Evolutionary conservation across 441 rosid species (phyloP), one percentile per base, ranked within the genome.

Genomic region (Aquilaria agallochum): DNA sequence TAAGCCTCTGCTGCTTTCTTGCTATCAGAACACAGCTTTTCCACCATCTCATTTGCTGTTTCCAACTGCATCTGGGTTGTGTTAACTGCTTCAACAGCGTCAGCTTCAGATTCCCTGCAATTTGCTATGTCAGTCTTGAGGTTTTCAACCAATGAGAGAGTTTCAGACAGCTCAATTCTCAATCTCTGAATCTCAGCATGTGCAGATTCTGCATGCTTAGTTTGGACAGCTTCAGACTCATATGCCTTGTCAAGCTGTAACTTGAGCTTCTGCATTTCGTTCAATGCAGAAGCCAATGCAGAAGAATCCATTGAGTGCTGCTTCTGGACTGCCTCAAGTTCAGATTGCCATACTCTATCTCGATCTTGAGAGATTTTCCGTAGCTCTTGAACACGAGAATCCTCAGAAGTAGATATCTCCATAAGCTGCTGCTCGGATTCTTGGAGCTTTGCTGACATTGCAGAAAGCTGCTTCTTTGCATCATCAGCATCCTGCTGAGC

Each of bases 261-360:
- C 77, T 87, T 95, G 67, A 95, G 92, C 82, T 77, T 87, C 76
- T 87, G 95, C 52, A 89, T 88, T 69, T 95, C 99, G 71, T 82
- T 90, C 83, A 88, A 76, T 56, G 96, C 83, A 20, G 96, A 85
- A 62, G 83, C 77, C 65, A 90, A 66, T 63, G 94, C 89, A 44
- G 91, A 74, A 2, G 95, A 84, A 73, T 95, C 97, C 80, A 95
- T 76, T 2, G 81, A 72, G 48, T 92, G 87, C 57, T 90, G 96
- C 72, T 86, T 84, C 77, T 84, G 95, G 65, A 95, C 76, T 58
- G 99, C 96, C 81, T 92, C 97, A 8, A 95, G 92, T 72, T 95
- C 98, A 31, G 97, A 87, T 61, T 90, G 84, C 99, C 99, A 95
- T 2, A 86, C 88, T 75, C 79, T 82, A 75, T 95, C 98, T 50